phyloP scores from a whole-genome alignment of 2,329 filamentous ascomycete genomes.

The Periglandula ipomoeae region DNA sequence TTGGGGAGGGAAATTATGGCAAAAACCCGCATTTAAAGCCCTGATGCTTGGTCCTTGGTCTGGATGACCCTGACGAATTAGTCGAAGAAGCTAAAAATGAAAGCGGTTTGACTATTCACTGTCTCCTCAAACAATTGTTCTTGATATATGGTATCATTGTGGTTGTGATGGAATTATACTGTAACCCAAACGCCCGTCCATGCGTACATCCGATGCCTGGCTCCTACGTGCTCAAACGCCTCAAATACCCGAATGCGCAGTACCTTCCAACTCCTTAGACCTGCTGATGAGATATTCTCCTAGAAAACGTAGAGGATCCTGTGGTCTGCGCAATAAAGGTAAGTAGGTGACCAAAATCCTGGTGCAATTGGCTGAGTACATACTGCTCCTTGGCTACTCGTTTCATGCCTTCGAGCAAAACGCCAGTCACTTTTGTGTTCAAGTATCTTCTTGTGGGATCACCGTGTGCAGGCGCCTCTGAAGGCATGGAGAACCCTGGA shows the following conservation, averaged over 20 bases:
- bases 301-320: slow-evolving; percentile 58
- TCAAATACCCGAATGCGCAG: neutral
- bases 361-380: slow-evolving; percentile 27
- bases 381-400: slow-evolving; percentile 61
- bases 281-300: slow-evolving; percentile 63
- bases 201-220: neutral
- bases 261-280: slow-evolving; percentile 53
- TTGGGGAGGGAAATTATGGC: slow-evolving; percentile 31
- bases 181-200: slow-evolving; percentile 8
- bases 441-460: slow-evolving; percentile 62
- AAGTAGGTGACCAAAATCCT: neutral
- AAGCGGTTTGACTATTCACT: slow-evolving; percentile 18
- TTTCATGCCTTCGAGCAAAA: slow-evolving; percentile 68
- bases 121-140: neutral
- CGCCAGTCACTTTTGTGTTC: slow-evolving; percentile 60
- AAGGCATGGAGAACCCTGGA: slow-evolving; percentile 42
- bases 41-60: slow-evolving; percentile 31
- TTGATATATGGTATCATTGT: neutral
- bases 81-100: slow-evolving; percentile 23
- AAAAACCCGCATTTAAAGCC: slow-evolving; percentile 35
- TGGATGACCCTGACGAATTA: slow-evolving; percentile 19
- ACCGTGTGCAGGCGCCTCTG: slow-evolving; percentile 53
- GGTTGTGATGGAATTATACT: neutral
- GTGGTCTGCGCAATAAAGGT: slow-evolving; percentile 36
- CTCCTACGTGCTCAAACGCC: neutral